phyloP scores from a whole-genome alignment of 345 rosid species.

The Erodium maritimum region DNA sequence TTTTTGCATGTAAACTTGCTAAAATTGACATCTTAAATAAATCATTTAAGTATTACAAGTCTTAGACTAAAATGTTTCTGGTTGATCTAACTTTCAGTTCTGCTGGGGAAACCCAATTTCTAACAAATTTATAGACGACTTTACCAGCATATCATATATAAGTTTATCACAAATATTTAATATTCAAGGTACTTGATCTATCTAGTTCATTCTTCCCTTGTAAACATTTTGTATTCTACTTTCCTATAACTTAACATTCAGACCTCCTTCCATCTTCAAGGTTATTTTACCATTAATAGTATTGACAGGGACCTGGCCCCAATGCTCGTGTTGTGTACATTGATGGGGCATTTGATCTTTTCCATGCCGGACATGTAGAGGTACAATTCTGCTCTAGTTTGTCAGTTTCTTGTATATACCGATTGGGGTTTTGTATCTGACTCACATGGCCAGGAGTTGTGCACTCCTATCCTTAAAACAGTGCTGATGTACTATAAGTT shows the following conservation, averaged over 20 bases:
- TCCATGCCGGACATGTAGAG: constrained; percentile 99
- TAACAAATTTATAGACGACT: too few species aligned
- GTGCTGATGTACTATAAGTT: neutral
- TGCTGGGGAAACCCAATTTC: neutral
- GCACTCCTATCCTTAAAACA: neutral
- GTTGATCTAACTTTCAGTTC: neutral
- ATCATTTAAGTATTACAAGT: neutral
- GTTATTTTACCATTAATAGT: neutral
- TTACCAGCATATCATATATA: too few species aligned
- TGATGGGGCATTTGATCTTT: constrained; percentile 97
- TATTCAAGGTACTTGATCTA: neutral
- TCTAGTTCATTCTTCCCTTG: neutral
- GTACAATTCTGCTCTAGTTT: constrained; percentile 22
- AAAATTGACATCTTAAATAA: neutral
- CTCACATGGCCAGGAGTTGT: neutral
- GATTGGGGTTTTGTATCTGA: neutral
- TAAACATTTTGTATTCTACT: neutral
- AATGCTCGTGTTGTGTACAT: constrained; percentile 76
- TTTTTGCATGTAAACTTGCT: neutral
- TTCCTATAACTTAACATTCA: neutral
- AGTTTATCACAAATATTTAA: neutral
- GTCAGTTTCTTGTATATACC: too few species aligned
- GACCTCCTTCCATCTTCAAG: neutral
- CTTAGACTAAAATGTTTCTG: neutral
- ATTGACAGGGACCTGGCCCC: constrained; percentile 71